phyloP scores from a whole-genome alignment of 1,284 basidiomycete genomes.

The Ceratobasidium sp. region DNA sequence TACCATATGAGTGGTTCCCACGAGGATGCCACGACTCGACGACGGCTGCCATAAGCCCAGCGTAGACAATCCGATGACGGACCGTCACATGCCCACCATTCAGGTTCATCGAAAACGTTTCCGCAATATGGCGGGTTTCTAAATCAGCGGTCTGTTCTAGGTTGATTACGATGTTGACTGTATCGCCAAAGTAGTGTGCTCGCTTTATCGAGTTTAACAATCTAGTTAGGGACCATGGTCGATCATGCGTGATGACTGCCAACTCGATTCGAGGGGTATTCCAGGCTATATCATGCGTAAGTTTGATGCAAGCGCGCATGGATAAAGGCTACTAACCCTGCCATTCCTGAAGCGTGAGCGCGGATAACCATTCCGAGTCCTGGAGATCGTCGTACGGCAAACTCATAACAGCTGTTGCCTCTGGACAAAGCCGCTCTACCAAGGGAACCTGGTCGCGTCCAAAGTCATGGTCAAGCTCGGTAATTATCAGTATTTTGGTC shows the following conservation, averaged over 20 bases:
- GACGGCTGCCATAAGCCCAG: conserved; percentile 81
- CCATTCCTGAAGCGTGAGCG: conserved; percentile 69
- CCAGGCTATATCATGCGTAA: conserved; percentile 69
- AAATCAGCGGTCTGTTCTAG: conserved; percentile 79
- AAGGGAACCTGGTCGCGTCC: neutral
- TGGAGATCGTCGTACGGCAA: conserved; percentile 68
- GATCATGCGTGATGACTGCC: conserved; percentile 80
- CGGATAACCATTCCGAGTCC: conserved; percentile 74
- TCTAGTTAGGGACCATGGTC: conserved; percentile 77
- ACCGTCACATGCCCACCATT: conserved; percentile 66
- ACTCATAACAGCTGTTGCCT: conserved; percentile 59
- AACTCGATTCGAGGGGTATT: conserved; percentile 75
- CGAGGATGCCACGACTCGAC: conserved; percentile 89
- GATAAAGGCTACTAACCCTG: conserved; percentile 60
- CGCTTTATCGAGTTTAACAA: conserved; percentile 72
- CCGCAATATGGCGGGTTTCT: conserved; percentile 68
- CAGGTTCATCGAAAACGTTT: conserved; percentile 69
- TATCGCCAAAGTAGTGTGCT: conserved; percentile 77
- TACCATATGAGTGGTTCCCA: conserved; percentile 77
- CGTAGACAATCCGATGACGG: conserved; percentile 79
- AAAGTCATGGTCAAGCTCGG: neutral
- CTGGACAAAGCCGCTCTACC: conserved; percentile 3
- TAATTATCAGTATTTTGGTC: conserved; percentile 7
- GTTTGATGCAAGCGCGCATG: neutral
- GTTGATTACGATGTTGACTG: conserved; percentile 72